These are phyloP conservation scores for Allium sativum DNA, from an alignment of 106 monocot genomes.

Conservation along the genomic window DNA sequence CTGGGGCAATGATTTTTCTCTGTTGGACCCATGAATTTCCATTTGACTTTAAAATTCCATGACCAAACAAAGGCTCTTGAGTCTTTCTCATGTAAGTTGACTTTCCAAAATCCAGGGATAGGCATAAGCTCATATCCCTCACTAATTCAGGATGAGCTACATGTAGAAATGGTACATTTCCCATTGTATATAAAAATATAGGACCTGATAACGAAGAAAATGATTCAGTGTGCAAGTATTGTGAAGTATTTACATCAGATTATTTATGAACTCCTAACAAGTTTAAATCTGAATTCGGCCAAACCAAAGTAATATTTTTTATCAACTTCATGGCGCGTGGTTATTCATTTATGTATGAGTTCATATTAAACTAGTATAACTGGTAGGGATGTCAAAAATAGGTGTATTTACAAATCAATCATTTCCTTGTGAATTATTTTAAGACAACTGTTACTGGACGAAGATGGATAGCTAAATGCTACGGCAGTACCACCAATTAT, in stretches of 20 bases:
- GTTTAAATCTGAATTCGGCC: neutral
- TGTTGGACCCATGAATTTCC: slow-evolving; percentile 56
- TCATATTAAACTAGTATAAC: neutral
- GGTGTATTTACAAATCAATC: neutral
- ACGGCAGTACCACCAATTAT: neutral
- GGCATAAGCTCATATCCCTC: slow-evolving; percentile 43
- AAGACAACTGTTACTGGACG: too few species aligned
- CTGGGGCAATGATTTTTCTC: slow-evolving; percentile 65
- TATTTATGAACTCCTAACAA: neutral
- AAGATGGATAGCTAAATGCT: too few species aligned
- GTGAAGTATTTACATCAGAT: neutral
- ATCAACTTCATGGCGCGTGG: neutral
- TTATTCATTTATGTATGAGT: neutral
- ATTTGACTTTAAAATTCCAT: slow-evolving; percentile 51
- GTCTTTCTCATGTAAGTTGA: slow-evolving; percentile 36
- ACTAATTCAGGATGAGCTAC: slow-evolving; percentile 43
- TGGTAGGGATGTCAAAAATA: neutral
- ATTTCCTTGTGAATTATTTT: too few species aligned
- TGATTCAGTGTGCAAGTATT: neutral
- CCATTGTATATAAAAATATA: slow-evolving; percentile 40
- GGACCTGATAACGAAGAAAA: slow-evolving; percentile 23
- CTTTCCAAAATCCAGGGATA: slow-evolving; percentile 62
- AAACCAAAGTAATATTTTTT: neutral
- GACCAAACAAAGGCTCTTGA: slow-evolving; percentile 43
- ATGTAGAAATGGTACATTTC: slow-evolving; percentile 27